These are phyloP conservation scores for Ceratocystis cacaofunesta DNA, from an alignment of 2,329 filamentous ascomycete species.

Conservation along the genomic window DNA sequence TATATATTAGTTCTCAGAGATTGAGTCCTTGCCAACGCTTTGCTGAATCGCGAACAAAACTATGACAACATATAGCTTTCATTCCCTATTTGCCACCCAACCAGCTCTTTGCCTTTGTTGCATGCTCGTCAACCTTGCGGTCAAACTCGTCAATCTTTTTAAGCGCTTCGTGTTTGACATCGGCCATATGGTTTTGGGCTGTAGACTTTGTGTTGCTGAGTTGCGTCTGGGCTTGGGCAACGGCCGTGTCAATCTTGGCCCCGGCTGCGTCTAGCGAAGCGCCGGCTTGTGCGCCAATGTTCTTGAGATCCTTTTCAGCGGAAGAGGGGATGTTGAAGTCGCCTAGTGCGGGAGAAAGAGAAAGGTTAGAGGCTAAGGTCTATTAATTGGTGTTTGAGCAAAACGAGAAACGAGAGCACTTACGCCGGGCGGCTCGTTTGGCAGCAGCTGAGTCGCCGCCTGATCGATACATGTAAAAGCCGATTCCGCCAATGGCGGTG, in stretches of 20 bases:
- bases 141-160: conserved; percentile 73
- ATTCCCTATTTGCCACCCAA: conserved; percentile 48
- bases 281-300: conserved; percentile 34
- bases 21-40: not conserved
- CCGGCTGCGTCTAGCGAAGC: conserved; percentile 56
- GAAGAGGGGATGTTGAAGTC: conserved; percentile 59
- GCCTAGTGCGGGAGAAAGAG: conserved; percentile 34
- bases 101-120: conserved; percentile 80
- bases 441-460: conserved; percentile 70
- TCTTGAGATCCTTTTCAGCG: conserved; percentile 48
- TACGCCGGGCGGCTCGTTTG: conserved; percentile 51
- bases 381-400: no score
- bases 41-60: not conserved
- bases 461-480: conserved; percentile 83
- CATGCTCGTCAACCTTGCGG: conserved; percentile 61
- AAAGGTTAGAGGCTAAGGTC: not conserved
- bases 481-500: conserved; percentile 50
- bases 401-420: conserved; percentile 20
- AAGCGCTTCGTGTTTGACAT: conserved; percentile 47
- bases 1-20: not conserved
- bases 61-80: not conserved
- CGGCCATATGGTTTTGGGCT: conserved; percentile 44
- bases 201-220: conserved; percentile 46
- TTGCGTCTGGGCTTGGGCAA: conserved; percentile 48
- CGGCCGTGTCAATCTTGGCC: conserved; percentile 9